A percentile compares a stretch with the other conserved stretches of the same genome.
These are phyloP conservation scores for Volvariella surrecta DNA, from an alignment of 1,284 basidiomycete species.

Conservation along the genomic window DNA sequence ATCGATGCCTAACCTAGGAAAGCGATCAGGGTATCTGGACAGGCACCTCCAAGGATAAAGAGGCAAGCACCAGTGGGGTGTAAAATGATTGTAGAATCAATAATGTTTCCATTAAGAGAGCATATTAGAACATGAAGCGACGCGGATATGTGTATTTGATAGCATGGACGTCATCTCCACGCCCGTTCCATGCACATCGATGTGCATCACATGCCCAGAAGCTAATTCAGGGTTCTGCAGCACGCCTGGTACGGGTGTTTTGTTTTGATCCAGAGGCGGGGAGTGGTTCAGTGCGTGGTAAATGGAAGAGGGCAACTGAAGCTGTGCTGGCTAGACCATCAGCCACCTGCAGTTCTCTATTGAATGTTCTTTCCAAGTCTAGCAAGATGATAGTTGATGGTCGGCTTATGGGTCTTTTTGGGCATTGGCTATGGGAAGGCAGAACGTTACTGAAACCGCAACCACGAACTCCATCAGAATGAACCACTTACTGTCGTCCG, in stretches of 20 bases:
- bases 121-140: too few relatives aligned
- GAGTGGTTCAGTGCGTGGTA: constrained; percentile 6
- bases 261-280: background rate
- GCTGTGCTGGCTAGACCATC: background rate
- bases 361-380: constrained; percentile 66
- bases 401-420: constrained; percentile 56
- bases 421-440: constrained; percentile 43
- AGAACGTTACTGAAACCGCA: constrained; percentile 4
- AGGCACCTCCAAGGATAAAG: too few relatives aligned
- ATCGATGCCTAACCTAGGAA: too few relatives aligned
- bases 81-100: too few relatives aligned
- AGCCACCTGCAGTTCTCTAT: constrained; percentile 23
- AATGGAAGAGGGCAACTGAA: constrained; percentile 7
- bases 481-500: constrained; percentile 59
- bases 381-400: constrained; percentile 82
- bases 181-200: background rate
- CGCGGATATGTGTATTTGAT: too few relatives aligned
- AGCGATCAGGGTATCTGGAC: too few relatives aligned
- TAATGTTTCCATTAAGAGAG: too few relatives aligned
- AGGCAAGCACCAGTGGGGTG: too few relatives aligned
- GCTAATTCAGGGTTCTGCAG: background rate
- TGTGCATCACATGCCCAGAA: constrained; percentile 1
- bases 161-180: too few relatives aligned
- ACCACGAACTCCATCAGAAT: constrained; percentile 5
- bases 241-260: background rate